These are phyloP conservation scores for Fusarium coffeatum DNA, from an alignment of 2,329 filamentous ascomycete species.

Conservation along the genomic window DNA sequence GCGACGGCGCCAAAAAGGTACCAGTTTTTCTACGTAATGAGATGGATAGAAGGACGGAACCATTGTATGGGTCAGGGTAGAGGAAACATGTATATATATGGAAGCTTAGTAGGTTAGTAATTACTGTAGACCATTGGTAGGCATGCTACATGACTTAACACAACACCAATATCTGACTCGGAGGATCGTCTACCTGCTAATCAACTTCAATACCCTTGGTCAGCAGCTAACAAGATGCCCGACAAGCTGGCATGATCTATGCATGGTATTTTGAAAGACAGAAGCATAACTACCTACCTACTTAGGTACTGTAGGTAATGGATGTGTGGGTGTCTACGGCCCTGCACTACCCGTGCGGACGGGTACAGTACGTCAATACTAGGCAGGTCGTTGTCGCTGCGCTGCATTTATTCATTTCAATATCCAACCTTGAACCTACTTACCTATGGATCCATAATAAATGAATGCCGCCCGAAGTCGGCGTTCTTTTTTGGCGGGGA, in stretches of 20 bases:
- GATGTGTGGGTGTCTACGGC: slow-evolving; percentile 9
- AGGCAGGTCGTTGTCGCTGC: slow-evolving; percentile 25
- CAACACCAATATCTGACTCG: slow-evolving; percentile 5
- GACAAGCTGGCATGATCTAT: background rate
- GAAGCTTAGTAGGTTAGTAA: background rate
- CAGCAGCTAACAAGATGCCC: slow-evolving; percentile 12
- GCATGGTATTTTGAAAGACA: background rate
- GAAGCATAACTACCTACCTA: background rate
- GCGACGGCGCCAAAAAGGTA: slow-evolving; percentile 25
- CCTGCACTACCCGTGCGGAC: slow-evolving; percentile 5
- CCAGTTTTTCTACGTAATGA: slow-evolving; percentile 8
- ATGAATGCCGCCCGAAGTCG: slow-evolving; percentile 38
- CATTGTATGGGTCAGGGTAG: slow-evolving; percentile 12
- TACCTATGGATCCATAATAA: background rate
- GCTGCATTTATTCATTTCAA: slow-evolving; percentile 21
- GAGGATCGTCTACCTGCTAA: background rate
- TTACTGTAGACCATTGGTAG: background rate
- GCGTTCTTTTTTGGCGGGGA: slow-evolving; percentile 39
- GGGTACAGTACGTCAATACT: background rate
- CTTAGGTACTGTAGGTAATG: background rate
- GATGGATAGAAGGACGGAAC: slow-evolving; percentile 1
- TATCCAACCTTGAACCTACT: background rate
- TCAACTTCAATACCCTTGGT: slow-evolving; percentile 5
- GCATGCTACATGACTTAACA: background rate
- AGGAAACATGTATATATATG: background rate